These are phyloP conservation scores for Populus deltoides DNA, from an alignment of 345 rosid genomes.

Conservation along the genomic window DNA sequence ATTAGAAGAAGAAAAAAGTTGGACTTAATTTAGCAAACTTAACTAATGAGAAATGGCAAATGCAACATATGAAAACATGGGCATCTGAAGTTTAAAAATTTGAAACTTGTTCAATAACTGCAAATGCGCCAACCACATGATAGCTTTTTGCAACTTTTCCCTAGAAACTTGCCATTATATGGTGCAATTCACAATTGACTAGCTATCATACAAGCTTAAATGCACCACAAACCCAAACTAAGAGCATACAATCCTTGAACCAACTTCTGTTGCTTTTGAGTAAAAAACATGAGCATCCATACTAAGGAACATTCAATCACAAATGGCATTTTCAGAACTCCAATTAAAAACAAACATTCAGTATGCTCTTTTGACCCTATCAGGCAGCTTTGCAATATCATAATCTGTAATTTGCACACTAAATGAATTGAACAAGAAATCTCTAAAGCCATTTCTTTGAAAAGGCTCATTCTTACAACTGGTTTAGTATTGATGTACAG, in stretches of 20 bases:
- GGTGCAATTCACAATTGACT: not conserved
- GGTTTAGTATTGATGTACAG: not conserved
- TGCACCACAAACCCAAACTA: not conserved
- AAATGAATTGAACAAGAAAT: not conserved
- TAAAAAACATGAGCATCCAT: not conserved
- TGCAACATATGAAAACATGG: not conserved
- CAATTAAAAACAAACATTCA: not conserved
- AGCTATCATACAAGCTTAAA: not conserved
- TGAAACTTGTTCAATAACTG: not conserved
- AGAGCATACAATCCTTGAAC: not conserved
- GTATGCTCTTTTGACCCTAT: not conserved
- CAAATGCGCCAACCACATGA: not conserved
- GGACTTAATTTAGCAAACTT: not conserved
- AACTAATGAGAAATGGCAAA: not conserved
- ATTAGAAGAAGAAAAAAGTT: not conserved
- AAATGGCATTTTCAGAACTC: not conserved
- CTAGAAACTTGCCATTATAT: not conserved
- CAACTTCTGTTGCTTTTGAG: not conserved
- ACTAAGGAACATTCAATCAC: not conserved
- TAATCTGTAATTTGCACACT: not conserved
- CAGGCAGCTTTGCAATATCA: not conserved
- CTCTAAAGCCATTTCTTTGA: not conserved
- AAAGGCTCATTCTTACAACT: not conserved
- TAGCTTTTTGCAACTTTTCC: not conserved
- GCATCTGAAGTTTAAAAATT: not conserved